Evolutionary conservation across 495 filamentous ascomycete genomes (phyloP), one percentile per base, ranked within the genome.

Genomic region (Immersiella caudata): DNA sequence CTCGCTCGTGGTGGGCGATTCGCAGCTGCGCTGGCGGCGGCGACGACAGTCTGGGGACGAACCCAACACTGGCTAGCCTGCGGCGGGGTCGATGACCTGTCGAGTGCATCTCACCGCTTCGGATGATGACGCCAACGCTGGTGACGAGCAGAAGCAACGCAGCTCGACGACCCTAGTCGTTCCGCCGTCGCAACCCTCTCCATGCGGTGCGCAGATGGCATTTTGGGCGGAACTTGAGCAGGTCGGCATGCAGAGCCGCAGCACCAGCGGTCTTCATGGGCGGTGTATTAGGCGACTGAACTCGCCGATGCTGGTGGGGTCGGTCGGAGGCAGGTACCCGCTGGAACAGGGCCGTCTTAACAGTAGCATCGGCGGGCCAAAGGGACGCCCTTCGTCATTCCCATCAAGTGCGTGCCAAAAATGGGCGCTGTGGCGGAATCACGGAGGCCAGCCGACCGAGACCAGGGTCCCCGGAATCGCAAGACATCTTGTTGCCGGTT

Each of bases 1-100:
- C 57, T 69, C 25, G 66, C 61, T 22, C 2, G 9, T 46, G 40
- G 40, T 46, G 26, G 50, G 60, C 60, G 68, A 73, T 69, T 73
- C 54, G 68, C 49, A 68, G 67, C 70, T 72, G 72, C 60, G 67
- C 61, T 67, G 36, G 27, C 25, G 26, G 27, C 25, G 26, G 26
- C 55, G 55, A 60, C 29, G 12, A 46, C 54, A 46, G 64, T 64
- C 58, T 52, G 40, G 21, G 24, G 18, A 56, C 24, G 21, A 60
- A 51, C 40, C 40, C 40, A 46, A 18, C 40, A 46, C 40, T 46
- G 40, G 40, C 40, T 18, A 18, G 40, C 40, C 9, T 46, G 40
- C 40, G 40, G 40, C 40, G 40, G 40, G 40, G 40, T 46, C 40
- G 40, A 46, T 46, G 40, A 2, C 40, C 40, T 46, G 40, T 46